phyloP scores from a whole-genome alignment of 768 basidiomycete genomes.

The Heimioporus sp. region DNA sequence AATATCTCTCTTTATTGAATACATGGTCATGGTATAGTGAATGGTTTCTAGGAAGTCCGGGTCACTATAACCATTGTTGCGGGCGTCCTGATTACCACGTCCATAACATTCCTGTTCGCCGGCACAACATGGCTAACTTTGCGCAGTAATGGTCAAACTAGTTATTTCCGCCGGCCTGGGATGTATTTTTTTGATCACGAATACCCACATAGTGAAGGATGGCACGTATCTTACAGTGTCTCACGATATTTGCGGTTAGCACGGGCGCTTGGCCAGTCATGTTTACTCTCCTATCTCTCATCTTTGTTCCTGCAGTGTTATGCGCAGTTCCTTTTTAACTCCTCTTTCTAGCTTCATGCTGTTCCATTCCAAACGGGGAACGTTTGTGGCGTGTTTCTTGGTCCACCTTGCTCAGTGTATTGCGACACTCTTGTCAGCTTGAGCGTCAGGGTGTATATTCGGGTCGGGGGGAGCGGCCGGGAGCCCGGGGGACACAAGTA shows the following conservation, averaged over 20 bases:
- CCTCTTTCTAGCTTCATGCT: constrained; percentile 1
- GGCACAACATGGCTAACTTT: neutral
- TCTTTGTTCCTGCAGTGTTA: constrained; percentile 41
- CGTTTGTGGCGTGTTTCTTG: neutral
- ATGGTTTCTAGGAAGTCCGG: neutral
- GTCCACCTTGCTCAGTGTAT: constrained; percentile 4
- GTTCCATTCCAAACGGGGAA: neutral
- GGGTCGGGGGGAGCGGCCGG: neutral
- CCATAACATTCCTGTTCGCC: neutral
- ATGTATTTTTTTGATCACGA: neutral
- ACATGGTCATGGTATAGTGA: neutral
- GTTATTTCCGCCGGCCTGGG: neutral
- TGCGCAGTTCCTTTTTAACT: neutral
- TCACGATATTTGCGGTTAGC: neutral
- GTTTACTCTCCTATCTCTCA: constrained; percentile 41
- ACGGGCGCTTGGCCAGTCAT: constrained; percentile 51
- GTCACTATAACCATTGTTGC: neutral
- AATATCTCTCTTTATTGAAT: neutral
- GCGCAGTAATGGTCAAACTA: neutral
- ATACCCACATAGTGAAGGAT: neutral
- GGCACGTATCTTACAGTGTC: neutral
- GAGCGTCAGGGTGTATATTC: constrained; percentile 1
- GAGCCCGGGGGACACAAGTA: no score
- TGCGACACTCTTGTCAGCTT: constrained; percentile 2
- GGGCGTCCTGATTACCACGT: neutral